These are phyloP conservation scores for Dioscorea alata DNA, from an alignment of 106 monocot species.

Conservation along the genomic window DNA sequence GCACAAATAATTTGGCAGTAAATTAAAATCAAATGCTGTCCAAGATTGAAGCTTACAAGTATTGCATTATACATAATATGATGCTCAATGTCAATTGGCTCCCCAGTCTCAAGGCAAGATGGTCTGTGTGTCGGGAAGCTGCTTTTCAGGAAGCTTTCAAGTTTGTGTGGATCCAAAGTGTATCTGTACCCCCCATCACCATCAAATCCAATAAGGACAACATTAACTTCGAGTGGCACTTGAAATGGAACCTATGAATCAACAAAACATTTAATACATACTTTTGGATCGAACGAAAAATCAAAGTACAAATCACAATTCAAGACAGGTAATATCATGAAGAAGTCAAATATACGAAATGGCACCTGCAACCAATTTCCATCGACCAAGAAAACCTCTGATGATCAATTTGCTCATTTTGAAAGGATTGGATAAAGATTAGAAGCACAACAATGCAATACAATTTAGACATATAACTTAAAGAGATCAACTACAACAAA, in stretches of 20 bases:
- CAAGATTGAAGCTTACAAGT: constrained; percentile 37
- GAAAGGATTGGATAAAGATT: too few species aligned
- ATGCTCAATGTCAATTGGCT: constrained; percentile 96
- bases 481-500: too few species aligned
- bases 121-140: constrained; percentile 86
- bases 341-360: too few species aligned
- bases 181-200: constrained; percentile 90
- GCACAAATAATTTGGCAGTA: too few species aligned
- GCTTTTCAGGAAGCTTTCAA: constrained; percentile 68
- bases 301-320: too few species aligned
- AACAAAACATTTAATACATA: too few species aligned
- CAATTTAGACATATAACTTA: too few species aligned
- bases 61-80: constrained; percentile 88
- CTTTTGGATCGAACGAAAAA: too few species aligned
- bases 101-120: constrained; percentile 89
- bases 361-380: constrained; percentile 26
- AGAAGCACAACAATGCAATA: background rate
- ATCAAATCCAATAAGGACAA: constrained; percentile 83
- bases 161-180: constrained; percentile 51
- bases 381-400: too few species aligned
- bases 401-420: too few species aligned
- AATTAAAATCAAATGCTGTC: too few species aligned
- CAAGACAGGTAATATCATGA: too few species aligned
- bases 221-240: constrained; percentile 89
- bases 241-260: constrained; percentile 84